phyloP scores from a whole-genome alignment of 1,284 basidiomycete genomes.

The Cerioporus squamosus region DNA sequence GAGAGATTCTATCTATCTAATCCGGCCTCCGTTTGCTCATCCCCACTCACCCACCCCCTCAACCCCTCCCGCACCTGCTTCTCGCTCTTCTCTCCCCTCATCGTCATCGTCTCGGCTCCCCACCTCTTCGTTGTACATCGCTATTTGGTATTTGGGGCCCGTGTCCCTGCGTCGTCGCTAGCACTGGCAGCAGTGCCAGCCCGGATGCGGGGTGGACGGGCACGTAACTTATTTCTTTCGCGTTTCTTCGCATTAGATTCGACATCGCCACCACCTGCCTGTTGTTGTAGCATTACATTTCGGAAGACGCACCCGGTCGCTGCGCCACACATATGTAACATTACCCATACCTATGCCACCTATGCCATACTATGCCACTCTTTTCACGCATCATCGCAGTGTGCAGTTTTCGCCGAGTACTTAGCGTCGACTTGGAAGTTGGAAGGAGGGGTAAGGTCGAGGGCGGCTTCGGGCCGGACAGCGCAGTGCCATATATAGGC shows the following conservation, averaged over 20 bases:
- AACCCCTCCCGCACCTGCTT: neutral
- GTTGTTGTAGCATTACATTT: constrained; percentile 9
- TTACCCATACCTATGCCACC: no score
- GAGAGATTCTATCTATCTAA: neutral
- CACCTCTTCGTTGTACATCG: neutral
- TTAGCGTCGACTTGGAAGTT: no score
- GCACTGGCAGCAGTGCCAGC: neutral
- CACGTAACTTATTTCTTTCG: constrained; percentile 11
- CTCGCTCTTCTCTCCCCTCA: neutral
- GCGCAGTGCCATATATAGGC: no score
- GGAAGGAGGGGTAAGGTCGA: no score
- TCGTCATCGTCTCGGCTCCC: neutral
- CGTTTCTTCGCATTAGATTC: neutral
- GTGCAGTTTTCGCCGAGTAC: no score
- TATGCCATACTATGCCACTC: no score
- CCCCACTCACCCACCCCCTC: neutral
- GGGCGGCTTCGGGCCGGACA: no score
- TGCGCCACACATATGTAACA: no score
- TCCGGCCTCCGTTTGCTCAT: neutral
- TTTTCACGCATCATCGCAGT: no score
- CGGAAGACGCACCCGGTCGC: no score
- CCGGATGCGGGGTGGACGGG: neutral
- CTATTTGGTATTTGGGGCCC: constrained; percentile 9
- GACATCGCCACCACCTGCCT: neutral
- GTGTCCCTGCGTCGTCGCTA: neutral